Base-by-base conservation (phyloP, 306 rosid species). In the Aeschynomene evenia region DNA sequence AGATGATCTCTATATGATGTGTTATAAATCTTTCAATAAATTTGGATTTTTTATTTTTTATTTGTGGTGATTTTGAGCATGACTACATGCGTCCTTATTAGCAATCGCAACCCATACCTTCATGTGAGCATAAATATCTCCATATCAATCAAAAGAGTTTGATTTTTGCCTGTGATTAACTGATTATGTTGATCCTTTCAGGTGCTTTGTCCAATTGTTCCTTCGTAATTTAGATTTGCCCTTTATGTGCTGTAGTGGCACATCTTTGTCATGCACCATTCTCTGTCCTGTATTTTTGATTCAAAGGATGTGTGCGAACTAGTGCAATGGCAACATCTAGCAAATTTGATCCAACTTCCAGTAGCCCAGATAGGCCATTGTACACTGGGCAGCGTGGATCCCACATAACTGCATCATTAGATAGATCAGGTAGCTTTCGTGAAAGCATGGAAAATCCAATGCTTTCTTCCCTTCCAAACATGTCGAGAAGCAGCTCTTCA, bases 331-430 rank as follows among this genome's bases (percentile, higher is more conserved):
- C 96, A 70, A 85, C 92, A 63, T 81, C 98, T 79, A 81, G 91
- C 86, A 94, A 94, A 85, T 88, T 88, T 81, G 97, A 87, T 75
- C 77, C 87, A 79, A 83, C 98, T 57, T 88, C 97, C 77, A 72
- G 81, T 85, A 90, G 96, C 88, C 95, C 96, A 4, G 97, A 94
- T 64, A 87, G 96, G 81, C 92, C 92, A 53, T 69, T 83, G 76
- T 91, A 88, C 78, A 59, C 87, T 80, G 95, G 91, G 83, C 95
- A 87, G 87, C 99, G 96, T 74, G 99, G 99, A 80, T 82, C 97
- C 89, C 92, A 87, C 88, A 74, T 94, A 76, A 86, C 90, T 65
- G 78, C 86, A 76, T 75, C 86, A 78, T 69, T 94, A 81, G 99
- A 94, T 62, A 90, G 96, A 84, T 82, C 97, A 29, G 82, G 85